phyloP scores from a whole-genome alignment of 495 filamentous ascomycete genomes.

The Cryomyces antarcticus region DNA sequence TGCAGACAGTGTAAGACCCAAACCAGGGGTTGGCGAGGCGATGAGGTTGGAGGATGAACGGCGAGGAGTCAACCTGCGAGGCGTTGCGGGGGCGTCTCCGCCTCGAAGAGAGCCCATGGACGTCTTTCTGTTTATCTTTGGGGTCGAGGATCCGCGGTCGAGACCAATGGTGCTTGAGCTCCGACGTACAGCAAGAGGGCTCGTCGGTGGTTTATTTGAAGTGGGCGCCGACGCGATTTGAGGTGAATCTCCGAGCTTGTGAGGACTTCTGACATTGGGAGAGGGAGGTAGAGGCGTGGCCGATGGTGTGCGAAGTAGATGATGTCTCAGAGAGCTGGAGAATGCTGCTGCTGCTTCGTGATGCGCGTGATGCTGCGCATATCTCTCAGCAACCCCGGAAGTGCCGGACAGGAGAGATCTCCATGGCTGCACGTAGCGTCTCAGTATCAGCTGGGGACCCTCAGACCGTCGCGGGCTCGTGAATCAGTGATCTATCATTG shows the following conservation, averaged over 20 bases:
- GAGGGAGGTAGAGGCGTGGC: slow-evolving; percentile 27
- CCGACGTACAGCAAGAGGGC: too few relatives aligned
- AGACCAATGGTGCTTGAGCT: slow-evolving; percentile 24
- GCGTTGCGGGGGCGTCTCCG: slow-evolving; percentile 20
- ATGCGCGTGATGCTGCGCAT: too few relatives aligned
- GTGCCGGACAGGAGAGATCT: too few relatives aligned
- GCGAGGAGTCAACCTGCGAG: slow-evolving; percentile 19
- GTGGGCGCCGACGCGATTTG: neutral
- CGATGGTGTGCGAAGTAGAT: slow-evolving; percentile 25
- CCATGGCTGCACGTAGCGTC: too few relatives aligned
- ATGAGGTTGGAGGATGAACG: slow-evolving; percentile 30
- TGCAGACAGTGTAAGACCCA: too few relatives aligned
- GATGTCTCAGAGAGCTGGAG: slow-evolving; percentile 24
- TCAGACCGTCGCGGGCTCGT: too few relatives aligned
- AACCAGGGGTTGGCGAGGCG: slow-evolving; percentile 19
- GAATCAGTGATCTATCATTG: too few relatives aligned
- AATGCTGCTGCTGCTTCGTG: slow-evolving; percentile 2
- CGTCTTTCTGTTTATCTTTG: slow-evolving; percentile 24
- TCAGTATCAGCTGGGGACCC: too few relatives aligned
- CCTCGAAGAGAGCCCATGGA: slow-evolving; percentile 32
- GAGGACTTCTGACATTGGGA: slow-evolving; percentile 11
- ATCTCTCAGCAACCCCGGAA: too few relatives aligned
- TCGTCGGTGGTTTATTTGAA: too few relatives aligned
- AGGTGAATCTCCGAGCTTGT: neutral
- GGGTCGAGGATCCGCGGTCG: slow-evolving; percentile 17